Evolutionary conservation across 2,329 filamentous ascomycete species (phyloP).

Genomic region (Trichoderma lentiforme): DNA sequence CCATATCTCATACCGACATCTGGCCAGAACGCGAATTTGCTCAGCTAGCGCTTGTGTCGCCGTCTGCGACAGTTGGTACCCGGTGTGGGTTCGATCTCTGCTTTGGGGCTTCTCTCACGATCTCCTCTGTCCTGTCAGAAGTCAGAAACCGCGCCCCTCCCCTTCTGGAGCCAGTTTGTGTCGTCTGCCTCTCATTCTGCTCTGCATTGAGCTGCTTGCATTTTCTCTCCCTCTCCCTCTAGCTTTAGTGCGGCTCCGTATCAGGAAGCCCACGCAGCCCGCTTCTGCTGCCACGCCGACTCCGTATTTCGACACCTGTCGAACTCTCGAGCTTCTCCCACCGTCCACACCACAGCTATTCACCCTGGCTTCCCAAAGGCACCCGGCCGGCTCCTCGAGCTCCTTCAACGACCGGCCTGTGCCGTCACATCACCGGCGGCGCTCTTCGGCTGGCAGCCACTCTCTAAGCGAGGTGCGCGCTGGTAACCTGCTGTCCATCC

Average conservation of each 20-base stretch:
- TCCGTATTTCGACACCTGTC: constrained; percentile 18
- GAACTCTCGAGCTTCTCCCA: constrained; percentile 13
- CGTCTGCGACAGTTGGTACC: neutral
- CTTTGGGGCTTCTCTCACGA: neutral
- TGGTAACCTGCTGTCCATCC: constrained; percentile 31
- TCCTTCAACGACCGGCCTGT: constrained; percentile 49
- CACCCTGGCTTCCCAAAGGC: constrained; percentile 52
- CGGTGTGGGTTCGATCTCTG: constrained; percentile 10
- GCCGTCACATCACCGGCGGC: constrained; percentile 48
- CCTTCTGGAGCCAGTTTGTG: neutral
- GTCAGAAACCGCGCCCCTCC: neutral
- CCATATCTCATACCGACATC: constrained; percentile 12
- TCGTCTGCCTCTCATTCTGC: neutral
- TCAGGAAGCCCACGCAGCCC: constrained; percentile 10
- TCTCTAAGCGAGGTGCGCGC: constrained; percentile 32
- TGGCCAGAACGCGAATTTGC: constrained; percentile 14
- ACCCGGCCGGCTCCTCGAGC: constrained; percentile 51
- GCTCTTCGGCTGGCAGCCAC: constrained; percentile 42
- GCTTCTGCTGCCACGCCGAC: constrained; percentile 12
- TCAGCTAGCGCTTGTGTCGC: constrained; percentile 7
- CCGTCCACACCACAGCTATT: constrained; percentile 24
- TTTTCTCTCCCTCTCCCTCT: neutral
- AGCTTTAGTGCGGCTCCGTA: constrained; percentile 17
- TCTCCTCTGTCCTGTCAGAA: constrained; percentile 6
- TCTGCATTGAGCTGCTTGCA: constrained; percentile 17